Conservation (phyloP, 345 rosid species). For the Eucalyptus cladocalyx region DNA sequence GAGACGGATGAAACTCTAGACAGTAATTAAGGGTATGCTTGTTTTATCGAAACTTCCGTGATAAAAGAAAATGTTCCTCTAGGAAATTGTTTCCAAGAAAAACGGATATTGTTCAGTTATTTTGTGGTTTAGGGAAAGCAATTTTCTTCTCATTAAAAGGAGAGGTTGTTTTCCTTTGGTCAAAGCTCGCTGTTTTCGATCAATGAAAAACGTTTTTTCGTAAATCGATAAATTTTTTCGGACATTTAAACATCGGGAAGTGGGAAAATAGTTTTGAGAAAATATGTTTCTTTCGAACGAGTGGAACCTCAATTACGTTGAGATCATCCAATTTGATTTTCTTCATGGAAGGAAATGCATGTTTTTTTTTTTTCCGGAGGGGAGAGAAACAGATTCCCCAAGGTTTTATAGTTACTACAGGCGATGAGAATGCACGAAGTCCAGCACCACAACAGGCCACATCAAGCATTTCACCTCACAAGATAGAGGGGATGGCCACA, state of each 20-base stretch:
- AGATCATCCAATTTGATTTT: neutral
- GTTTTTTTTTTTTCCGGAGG: neutral
- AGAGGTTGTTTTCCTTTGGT: accelerated
- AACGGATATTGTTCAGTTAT: accelerated
- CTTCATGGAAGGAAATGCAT: neutral
- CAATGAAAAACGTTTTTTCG: accelerated
- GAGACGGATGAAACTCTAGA: too few relatives aligned
- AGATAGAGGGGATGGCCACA: neutral
- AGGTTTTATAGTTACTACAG: accelerated
- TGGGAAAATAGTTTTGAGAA: too few relatives aligned
- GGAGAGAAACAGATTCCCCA: neutral
- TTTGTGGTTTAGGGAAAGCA: neutral
- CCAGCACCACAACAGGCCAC: neutral
- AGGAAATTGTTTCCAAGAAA: neutral
- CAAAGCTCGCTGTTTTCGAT: accelerated
- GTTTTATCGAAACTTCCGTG: neutral
- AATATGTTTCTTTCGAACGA: too few relatives aligned
- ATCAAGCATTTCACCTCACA: neutral
- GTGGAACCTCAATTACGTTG: neutral
- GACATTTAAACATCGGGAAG: neutral
- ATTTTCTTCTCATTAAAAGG: too few relatives aligned
- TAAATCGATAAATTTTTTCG: accelerated
- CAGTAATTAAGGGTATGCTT: accelerated
- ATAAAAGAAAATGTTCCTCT: neutral
- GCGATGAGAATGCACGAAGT: neutral